Evolutionary conservation across 306 rosid species (phyloP), one percentile per base, ranked within the genome.

Genomic region (Urtica urens): DNA sequence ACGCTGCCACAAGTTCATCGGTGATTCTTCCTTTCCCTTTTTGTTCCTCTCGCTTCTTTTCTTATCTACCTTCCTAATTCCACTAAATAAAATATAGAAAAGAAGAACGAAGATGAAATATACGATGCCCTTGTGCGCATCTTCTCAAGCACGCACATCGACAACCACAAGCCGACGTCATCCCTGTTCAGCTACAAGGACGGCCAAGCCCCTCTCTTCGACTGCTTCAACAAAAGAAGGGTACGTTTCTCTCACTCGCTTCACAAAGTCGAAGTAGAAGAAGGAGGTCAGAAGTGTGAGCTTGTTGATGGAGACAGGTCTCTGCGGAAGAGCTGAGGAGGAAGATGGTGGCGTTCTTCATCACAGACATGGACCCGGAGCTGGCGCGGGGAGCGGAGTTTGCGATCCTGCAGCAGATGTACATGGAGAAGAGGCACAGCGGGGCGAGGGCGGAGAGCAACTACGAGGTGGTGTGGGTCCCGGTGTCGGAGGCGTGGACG

Each of bases 391-490:
- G 46, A 0, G 61, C 71, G 17, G 83, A 70, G 62, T 49, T 62
- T 35, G 5, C 38, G 34, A 65, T 73, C 27, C 46, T 82, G 8
- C 65, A 58, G 5, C 71, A 78, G 47, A 73, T 78, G 77, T 65
- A 70, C 62, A 4, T 3, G n/a, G 87, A 75, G 33, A 57, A 78
- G 21, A 64, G 66, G 7, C 59, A 49, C 0, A 53, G 37, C 9
- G 44, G 60, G 17, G 12, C 23, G 2, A 70, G 67, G 66, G 13
- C 48, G 1, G 70, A 71, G 59, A 60, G 68, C 52, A 78, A 66
- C 53, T 78, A 70, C 18, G 81, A 70, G 35, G 53, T 82, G 0
- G 75, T 82, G 37, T 82, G 93, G 93, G 41, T 82, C 44, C 93
- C 93, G 0, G 30, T 76, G 35, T 51, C 60, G 57, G 71, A 76